Evolutionary conservation across 2,329 filamentous ascomycete genomes (phyloP).

Genomic region (Ophiognomonia clavigignenti-juglandacearum): DNA sequence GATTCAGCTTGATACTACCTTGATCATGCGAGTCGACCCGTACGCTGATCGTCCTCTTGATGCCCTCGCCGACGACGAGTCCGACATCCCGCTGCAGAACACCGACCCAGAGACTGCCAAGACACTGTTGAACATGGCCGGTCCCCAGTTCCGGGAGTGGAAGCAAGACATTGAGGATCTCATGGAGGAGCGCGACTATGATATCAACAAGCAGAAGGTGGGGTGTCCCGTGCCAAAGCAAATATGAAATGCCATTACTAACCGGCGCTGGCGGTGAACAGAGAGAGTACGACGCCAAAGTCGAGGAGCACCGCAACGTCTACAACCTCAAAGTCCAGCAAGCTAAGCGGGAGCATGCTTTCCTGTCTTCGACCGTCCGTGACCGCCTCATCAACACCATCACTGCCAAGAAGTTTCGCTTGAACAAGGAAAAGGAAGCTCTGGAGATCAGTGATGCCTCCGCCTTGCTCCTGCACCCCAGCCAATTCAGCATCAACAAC

Average conservation of each 20-base stretch:
- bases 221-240: no score
- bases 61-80: slow-evolving; percentile 27
- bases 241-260: no score
- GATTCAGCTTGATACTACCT: slow-evolving; percentile 83
- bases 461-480: slow-evolving; percentile 61
- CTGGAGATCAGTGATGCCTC: slow-evolving; percentile 64
- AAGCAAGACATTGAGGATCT: slow-evolving; percentile 82
- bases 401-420: slow-evolving; percentile 58
- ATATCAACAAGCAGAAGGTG: slow-evolving; percentile 78
- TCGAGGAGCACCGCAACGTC: slow-evolving; percentile 54
- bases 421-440: slow-evolving; percentile 63
- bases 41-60: slow-evolving; percentile 54
- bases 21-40: slow-evolving; percentile 80
- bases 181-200: slow-evolving; percentile 80
- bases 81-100: slow-evolving; percentile 29
- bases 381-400: slow-evolving; percentile 65
- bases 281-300: slow-evolving; percentile 60
- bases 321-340: slow-evolving; percentile 59
- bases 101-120: slow-evolving; percentile 34
- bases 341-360: slow-evolving; percentile 56
- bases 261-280: slow-evolving; percentile 26
- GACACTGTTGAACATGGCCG: slow-evolving; percentile 68
- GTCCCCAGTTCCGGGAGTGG: slow-evolving; percentile 80
- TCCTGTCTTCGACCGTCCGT: slow-evolving; percentile 55
- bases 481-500: slow-evolving; percentile 62